These are phyloP conservation scores for Polyporus arcularius DNA, from an alignment of 768 basidiomycete species.

Conservation along the genomic window DNA sequence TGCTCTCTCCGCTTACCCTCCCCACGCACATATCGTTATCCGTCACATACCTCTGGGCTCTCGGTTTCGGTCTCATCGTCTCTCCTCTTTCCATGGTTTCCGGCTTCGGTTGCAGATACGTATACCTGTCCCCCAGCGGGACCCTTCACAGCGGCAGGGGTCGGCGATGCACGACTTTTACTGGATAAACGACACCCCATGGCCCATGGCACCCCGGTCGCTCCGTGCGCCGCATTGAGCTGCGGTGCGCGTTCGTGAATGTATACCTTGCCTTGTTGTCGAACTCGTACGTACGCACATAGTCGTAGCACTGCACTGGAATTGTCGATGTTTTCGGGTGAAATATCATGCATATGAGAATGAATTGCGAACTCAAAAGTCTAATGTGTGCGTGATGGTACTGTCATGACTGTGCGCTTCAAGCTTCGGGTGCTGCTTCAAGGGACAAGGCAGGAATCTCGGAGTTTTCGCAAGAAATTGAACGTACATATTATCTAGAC, in stretches of 20 bases:
- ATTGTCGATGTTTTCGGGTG: neutral
- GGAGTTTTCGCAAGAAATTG: too few relatives aligned
- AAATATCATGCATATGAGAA: neutral
- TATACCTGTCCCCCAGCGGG: constrained; percentile 13
- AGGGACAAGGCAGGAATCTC: too few relatives aligned
- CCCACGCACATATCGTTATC: too few relatives aligned
- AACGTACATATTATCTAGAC: too few relatives aligned
- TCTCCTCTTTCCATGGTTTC: neutral
- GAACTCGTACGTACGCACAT: neutral
- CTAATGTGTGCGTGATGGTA: too few relatives aligned
- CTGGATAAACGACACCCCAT: constrained; percentile 8
- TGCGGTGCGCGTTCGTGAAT: neutral
- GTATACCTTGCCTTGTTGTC: neutral
- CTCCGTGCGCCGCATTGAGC: neutral
- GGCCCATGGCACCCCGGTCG: neutral
- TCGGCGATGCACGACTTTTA: constrained; percentile 8
- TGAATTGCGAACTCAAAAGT: too few relatives aligned
- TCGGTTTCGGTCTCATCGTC: neutral
- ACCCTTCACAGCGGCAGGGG: neutral
- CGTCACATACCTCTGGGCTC: too few relatives aligned
- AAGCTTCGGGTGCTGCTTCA: too few relatives aligned
- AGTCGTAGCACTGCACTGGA: neutral
- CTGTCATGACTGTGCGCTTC: too few relatives aligned
- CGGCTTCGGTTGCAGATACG: neutral
- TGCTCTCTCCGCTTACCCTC: neutral